Evolutionary conservation across 495 filamentous ascomycete species (phyloP), one percentile per base, ranked within the genome.

Genomic region (Neurospora tetrasperma): DNA sequence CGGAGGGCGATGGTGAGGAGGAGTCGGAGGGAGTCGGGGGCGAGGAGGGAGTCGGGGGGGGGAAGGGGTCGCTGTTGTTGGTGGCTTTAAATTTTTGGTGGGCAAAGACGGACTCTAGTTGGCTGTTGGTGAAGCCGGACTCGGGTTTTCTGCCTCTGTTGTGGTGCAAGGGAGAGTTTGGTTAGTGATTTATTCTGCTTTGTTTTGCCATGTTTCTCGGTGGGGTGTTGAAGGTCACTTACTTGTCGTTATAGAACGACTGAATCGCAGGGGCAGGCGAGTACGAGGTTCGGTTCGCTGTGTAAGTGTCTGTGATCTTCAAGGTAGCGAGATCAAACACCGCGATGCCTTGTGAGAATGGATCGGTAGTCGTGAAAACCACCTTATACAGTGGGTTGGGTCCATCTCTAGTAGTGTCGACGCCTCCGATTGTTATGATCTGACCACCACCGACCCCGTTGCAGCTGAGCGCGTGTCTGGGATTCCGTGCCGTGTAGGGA

Each of bases 371-470:
- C n/a, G 66, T 46, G 69, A 77, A 79, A 7, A 40, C 72, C 0
- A 42, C 71, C 2, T 35, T 43, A 69, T 77, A 76, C 35, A n/a
- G 38, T 18, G 72, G 12, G 6, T 12, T 10, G 62, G 38, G 31
- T 1, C 41, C 69, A n/a, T 71, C 68, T n/a, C 77, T 73, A 0
- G 71, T 73, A 1, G 54, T 75, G 46, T 79, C 77, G 46, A 76
- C 73, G 66, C 77, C 77, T 23, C 77, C 77, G 70, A 79, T 75
- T 6, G 72, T 71, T 62, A 77, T 62, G 40, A 77, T 74, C 40
- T 79, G 77, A 40, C 77, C 72, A 35, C 73, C 73, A 2, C 77
- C 74, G 18, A 76, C 71, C 10, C 73, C 35, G 70, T 79, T 74
- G 73, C 77, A 79, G 27, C 44, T 77, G 42, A 77, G 69, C 5